phyloP scores from a whole-genome alignment of 208 protist species.

The Acanthamoeba comandoni region DNA sequence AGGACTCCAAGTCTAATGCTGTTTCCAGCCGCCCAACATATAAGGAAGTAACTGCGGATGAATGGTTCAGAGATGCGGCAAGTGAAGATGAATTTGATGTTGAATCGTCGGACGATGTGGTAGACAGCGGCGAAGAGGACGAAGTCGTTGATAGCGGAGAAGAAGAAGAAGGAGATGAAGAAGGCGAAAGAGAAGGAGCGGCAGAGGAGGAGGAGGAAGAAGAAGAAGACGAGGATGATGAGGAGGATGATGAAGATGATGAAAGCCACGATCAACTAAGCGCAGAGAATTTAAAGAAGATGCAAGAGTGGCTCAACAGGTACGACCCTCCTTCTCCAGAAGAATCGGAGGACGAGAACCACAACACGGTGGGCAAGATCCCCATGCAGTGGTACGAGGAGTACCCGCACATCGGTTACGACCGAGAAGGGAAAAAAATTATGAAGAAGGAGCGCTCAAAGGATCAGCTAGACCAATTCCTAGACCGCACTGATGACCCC shows the following conservation, averaged over 20 bases:
- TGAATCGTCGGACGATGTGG: not conserved
- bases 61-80: slow-evolving; percentile 50
- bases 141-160: slow-evolving; percentile 33
- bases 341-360: slow-evolving; percentile 65
- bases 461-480: slow-evolving; percentile 89
- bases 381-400: slow-evolving; percentile 92
- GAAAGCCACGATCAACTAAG: slow-evolving; percentile 47
- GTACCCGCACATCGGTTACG: slow-evolving; percentile 90
- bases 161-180: slow-evolving; percentile 31
- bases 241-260: slow-evolving; percentile 64
- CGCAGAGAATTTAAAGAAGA: slow-evolving; percentile 37
- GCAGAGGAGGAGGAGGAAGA: not conserved
- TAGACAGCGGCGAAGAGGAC: slow-evolving; percentile 54
- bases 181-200: slow-evolving; percentile 9
- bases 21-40: not conserved
- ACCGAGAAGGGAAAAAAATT: slow-evolving; percentile 89
- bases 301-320: slow-evolving; percentile 9
- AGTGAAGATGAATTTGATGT: not conserved
- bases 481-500: slow-evolving; percentile 87
- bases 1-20: not conserved
- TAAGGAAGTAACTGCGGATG: slow-evolving; percentile 42
- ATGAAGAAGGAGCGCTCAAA: slow-evolving; percentile 74
- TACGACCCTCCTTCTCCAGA: slow-evolving; percentile 34
- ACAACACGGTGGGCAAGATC: slow-evolving; percentile 89
- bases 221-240: slow-evolving; percentile 17